These are phyloP conservation scores for Camellia lanceoleosa DNA, from an alignment of 148 eudicot species.

Conservation along the genomic window DNA sequence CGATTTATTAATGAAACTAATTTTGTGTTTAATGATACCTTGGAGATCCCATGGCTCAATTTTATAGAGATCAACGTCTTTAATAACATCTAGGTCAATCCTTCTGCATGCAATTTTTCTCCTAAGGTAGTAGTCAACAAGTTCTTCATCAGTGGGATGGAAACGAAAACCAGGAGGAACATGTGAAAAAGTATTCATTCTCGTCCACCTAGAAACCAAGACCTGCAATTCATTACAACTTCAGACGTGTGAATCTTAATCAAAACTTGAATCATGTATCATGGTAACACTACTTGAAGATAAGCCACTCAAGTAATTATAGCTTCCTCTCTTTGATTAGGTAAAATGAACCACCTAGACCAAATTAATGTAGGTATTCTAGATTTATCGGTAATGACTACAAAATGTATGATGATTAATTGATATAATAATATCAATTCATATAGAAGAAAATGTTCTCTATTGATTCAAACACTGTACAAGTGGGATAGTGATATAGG, in stretches of 20 bases:
- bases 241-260: neutral
- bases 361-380: too few relatives aligned
- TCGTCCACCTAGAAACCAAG: constrained; percentile 5
- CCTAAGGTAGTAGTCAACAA: constrained; percentile 81
- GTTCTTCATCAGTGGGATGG: constrained; percentile 87
- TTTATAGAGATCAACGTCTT: constrained; percentile 79
- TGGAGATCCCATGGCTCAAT: constrained; percentile 91
- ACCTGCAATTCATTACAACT: constrained; percentile 18
- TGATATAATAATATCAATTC: too few relatives aligned
- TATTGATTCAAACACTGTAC: too few relatives aligned
- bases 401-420: too few relatives aligned
- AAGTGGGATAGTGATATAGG: too few relatives aligned
- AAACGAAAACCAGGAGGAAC: constrained; percentile 90
- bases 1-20: too few relatives aligned
- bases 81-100: constrained; percentile 68
- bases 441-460: too few relatives aligned
- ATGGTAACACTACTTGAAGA: neutral
- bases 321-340: neutral
- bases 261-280: neutral
- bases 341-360: neutral
- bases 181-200: constrained; percentile 49
- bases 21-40: constrained; percentile 33
- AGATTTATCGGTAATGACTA: neutral
- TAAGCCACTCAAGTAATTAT: neutral
- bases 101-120: constrained; percentile 50